Evolutionary conservation across 768 basidiomycete species (phyloP).

Genomic region (Pisolithus sp.): DNA sequence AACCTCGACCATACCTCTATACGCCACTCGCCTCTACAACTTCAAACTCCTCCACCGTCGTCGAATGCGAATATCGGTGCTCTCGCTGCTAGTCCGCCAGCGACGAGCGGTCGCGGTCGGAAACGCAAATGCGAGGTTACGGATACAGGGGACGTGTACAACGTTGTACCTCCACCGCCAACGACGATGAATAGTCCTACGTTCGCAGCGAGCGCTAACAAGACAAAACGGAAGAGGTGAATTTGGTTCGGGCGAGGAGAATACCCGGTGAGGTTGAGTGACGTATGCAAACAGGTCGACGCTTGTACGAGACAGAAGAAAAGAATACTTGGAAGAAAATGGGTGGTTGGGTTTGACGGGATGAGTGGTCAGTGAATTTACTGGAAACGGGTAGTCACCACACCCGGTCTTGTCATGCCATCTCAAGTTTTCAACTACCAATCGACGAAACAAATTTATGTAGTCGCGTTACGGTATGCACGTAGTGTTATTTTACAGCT

Average conservation of each 20-base stretch:
- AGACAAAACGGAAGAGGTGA: slow-evolving; percentile 27
- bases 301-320: no score
- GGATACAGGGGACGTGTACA: slow-evolving; percentile 8
- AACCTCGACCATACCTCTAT: neutral
- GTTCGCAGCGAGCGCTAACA: slow-evolving; percentile 10
- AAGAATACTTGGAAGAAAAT: no score
- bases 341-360: no score
- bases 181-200: neutral
- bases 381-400: no score
- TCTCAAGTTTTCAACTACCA: no score
- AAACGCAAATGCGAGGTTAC: slow-evolving; percentile 37
- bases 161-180: neutral
- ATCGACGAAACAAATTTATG: no score
- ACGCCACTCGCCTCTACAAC: neutral
- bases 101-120: slow-evolving; percentile 13
- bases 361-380: no score
- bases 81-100: neutral
- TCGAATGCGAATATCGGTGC: neutral
- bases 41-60: neutral
- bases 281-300: no score
- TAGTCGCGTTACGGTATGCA: no score
- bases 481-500: no score
- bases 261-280: no score
- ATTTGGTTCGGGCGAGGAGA: neutral
- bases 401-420: no score